Percentiles rank a stretch among this genome's conserved stretches.
phyloP scores from a whole-genome alignment of 2,329 filamentous ascomycete species.

The Scytalidium sp. region DNA sequence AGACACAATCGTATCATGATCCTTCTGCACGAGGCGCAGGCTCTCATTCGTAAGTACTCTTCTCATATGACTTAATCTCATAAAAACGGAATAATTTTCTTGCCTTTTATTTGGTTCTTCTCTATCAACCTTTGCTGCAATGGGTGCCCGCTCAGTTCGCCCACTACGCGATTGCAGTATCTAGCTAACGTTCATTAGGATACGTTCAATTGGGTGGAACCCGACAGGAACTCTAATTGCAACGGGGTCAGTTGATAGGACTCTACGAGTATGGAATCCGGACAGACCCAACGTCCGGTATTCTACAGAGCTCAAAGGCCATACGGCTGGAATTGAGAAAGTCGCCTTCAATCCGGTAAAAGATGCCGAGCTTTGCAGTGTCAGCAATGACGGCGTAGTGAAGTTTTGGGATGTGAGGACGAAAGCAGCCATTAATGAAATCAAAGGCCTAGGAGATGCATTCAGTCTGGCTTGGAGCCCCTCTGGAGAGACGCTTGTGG shows the following conservation, averaged over 20 bases:
- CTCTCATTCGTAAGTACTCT: constrained; percentile 54
- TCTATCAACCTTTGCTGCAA: not conserved
- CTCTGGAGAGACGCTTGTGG: constrained; percentile 65
- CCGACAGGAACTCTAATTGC: constrained; percentile 80
- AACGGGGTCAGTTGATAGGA: constrained; percentile 70
- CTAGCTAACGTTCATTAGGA: constrained; percentile 39
- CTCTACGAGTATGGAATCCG: constrained; percentile 77
- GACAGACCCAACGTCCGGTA: constrained; percentile 71
- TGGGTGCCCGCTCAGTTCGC: too few species aligned
- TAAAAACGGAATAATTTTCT: not conserved
- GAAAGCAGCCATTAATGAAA: constrained; percentile 67
- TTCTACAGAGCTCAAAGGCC: constrained; percentile 72
- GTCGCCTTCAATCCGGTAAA: constrained; percentile 76
- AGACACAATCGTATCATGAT: constrained; percentile 70
- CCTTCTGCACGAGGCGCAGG: constrained; percentile 48
- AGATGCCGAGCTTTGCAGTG: constrained; percentile 73
- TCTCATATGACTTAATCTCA: not conserved
- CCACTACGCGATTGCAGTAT: not conserved
- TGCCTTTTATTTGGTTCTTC: not conserved
- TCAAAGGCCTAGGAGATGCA: constrained; percentile 63
- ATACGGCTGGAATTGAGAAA: constrained; percentile 65
- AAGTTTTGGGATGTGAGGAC: constrained; percentile 79
- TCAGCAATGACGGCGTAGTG: constrained; percentile 70
- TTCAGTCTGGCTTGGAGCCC: constrained; percentile 74
- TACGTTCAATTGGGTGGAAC: constrained; percentile 86